phyloP scores from a whole-genome alignment of 768 basidiomycete genomes.

The Coprinopsis marcescibilis region DNA sequence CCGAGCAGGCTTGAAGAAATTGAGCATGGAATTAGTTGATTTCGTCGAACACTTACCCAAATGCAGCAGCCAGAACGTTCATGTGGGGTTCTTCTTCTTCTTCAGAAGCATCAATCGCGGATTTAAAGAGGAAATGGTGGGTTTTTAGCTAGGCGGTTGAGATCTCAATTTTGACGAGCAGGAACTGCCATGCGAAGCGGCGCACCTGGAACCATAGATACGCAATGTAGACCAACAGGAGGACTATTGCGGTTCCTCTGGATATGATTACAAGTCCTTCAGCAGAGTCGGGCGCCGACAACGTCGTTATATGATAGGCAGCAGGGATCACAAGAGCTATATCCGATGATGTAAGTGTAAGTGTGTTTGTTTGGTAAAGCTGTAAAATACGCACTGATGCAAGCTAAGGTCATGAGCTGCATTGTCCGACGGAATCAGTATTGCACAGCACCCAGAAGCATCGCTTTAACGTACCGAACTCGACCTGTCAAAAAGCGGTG shows the following conservation, averaged over 20 bases:
- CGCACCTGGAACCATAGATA: conserved; percentile 74
- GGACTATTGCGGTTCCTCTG: conserved; percentile 71
- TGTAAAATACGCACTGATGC: conserved; percentile 56
- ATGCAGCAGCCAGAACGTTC: conserved; percentile 62
- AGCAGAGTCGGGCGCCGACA: conserved; percentile 12
- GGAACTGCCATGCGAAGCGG: background rate
- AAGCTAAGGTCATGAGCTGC: conserved; percentile 79
- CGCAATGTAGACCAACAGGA: conserved; percentile 67
- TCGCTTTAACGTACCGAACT: conserved; percentile 33
- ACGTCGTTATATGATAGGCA: conserved; percentile 59
- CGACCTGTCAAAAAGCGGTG: conserved; percentile 27
- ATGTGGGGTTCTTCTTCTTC: conserved; percentile 49
- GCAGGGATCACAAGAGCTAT: conserved; percentile 84
- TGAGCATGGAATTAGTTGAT: conserved; percentile 5
- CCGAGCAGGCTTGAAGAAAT: conserved; percentile 45
- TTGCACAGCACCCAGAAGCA: background rate
- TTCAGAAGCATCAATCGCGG: conserved; percentile 26
- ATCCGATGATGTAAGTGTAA: conserved; percentile 1
- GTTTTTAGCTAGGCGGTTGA: conserved; percentile 52
- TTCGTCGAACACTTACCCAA: conserved; percentile 35
- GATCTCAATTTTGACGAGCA: background rate
- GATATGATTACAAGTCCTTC: conserved; percentile 68
- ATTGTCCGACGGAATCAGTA: background rate
- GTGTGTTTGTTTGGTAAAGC: background rate
- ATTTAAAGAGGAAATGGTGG: conserved; percentile 57